Conservation (phyloP, 495 filamentous ascomycete species). For the Penicillium mononematosum region DNA sequence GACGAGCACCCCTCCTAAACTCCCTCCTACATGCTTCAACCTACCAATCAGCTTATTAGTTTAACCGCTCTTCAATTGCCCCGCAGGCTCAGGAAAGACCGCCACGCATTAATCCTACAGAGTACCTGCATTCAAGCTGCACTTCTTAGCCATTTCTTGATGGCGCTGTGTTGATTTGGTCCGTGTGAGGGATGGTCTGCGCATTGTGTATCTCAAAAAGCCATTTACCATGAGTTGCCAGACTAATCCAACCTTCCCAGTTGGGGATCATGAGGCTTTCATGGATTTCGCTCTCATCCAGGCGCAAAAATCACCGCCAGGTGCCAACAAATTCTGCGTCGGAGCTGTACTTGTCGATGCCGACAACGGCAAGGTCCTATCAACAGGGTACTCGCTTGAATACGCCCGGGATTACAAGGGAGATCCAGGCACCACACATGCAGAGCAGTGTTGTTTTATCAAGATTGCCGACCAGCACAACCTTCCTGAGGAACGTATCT, state of each 20-base stretch:
- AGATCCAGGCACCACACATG: constrained; percentile 42
- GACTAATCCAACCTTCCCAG: constrained; percentile 30
- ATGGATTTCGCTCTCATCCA: constrained; percentile 30
- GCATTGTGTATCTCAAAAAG: neutral
- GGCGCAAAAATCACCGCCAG: constrained; percentile 30
- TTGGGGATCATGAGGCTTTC: constrained; percentile 29
- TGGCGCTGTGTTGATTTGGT: neutral
- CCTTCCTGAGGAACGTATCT: constrained; percentile 39
- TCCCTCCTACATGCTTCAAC: neutral
- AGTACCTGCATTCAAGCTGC: too few species aligned
- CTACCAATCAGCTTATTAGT: neutral
- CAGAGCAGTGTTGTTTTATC: constrained; percentile 50
- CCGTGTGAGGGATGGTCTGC: too few species aligned
- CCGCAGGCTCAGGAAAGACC: neutral
- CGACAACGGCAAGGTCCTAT: constrained; percentile 21
- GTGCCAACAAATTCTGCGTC: constrained; percentile 34
- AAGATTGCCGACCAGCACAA: constrained; percentile 42
- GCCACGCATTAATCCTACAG: neutral
- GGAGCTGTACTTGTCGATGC: constrained; percentile 34
- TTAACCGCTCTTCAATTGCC: neutral
- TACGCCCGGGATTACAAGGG: constrained; percentile 31
- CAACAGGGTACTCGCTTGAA: constrained; percentile 33
- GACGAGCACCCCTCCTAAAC: too few species aligned
- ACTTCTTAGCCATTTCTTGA: neutral
- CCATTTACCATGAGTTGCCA: constrained; percentile 4